Percentiles rank a stretch among this genome's conserved stretches.
Evolutionary conservation across 352 stramenopile genomes (phyloP).

Genomic region (Phytopythium helicoides): DNA sequence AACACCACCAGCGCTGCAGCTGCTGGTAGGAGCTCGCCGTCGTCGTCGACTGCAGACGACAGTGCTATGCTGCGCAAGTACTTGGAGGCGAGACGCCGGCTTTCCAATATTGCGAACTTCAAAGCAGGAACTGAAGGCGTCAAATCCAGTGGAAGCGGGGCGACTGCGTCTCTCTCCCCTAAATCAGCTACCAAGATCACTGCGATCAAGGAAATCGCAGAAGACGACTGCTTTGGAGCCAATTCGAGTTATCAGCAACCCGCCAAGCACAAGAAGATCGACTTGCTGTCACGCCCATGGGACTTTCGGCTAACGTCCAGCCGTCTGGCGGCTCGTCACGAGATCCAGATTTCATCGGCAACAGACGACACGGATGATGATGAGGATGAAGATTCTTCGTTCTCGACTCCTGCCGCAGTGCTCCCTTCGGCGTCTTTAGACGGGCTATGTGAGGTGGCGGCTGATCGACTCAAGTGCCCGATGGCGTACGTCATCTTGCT

Average conservation of each 20-base stretch:
- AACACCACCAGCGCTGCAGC: slow-evolving; percentile 12
- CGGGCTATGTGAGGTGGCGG: slow-evolving; percentile 55
- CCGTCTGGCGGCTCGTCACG: background rate
- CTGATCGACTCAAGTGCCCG: slow-evolving; percentile 36
- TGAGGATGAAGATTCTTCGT: slow-evolving; percentile 17
- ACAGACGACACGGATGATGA: slow-evolving; percentile 21
- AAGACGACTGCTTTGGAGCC: background rate
- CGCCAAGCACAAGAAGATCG: background rate
- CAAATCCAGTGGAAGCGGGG: background rate
- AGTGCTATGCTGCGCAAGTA: slow-evolving; percentile 50
- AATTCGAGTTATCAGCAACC: too few species aligned
- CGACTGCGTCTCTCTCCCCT: too few species aligned
- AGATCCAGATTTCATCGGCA: slow-evolving; percentile 1
- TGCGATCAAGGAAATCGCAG: background rate
- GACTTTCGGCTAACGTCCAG: background rate
- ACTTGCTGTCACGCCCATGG: slow-evolving; percentile 1
- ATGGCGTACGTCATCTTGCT: slow-evolving; percentile 47
- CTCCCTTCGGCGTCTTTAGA: slow-evolving; percentile 29
- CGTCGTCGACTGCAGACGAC: slow-evolving; percentile 18
- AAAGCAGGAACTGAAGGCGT: slow-evolving; percentile 1
- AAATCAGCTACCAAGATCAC: too few species aligned
- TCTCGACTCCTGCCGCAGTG: background rate
- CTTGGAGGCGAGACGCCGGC: slow-evolving; percentile 38
- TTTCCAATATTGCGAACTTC: slow-evolving; percentile 22
- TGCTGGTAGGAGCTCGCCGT: slow-evolving; percentile 10